Conservation (phyloP, 352 stramenopile species). For the Phytophthora vignae region DNA sequence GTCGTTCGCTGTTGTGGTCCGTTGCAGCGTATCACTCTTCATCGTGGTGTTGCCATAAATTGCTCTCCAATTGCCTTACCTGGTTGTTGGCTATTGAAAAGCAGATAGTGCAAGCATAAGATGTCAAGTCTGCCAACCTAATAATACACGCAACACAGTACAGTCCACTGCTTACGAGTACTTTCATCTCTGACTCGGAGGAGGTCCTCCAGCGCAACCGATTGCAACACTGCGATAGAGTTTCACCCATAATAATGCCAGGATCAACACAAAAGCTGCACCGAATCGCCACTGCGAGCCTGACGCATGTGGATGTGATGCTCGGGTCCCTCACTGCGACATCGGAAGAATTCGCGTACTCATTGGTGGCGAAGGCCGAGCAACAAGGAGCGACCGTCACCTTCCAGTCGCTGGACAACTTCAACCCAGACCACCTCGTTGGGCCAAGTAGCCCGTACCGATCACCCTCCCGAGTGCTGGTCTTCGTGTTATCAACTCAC, state of each 20-base stretch:
- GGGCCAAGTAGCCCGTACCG: neutral
- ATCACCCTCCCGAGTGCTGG: conserved; percentile 5
- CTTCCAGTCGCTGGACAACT: neutral
- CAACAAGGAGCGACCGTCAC: neutral
- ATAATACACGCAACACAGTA: neutral
- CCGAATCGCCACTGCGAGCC: neutral
- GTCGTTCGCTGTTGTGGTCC: neutral
- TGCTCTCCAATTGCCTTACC: neutral
- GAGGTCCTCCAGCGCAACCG: neutral
- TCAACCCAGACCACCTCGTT: neutral
- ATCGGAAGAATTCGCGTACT: neutral
- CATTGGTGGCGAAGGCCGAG: neutral
- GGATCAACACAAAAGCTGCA: conserved; percentile 6
- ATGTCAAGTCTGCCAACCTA: neutral
- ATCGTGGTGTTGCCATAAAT: neutral
- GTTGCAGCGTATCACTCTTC: neutral
- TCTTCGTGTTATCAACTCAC: conserved; percentile 96
- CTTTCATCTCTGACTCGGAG: neutral
- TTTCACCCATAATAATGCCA: neutral
- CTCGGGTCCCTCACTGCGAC: neutral
- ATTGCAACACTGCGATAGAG: neutral
- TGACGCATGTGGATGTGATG: conserved; percentile 45
- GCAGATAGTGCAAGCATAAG: neutral
- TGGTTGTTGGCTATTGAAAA: neutral
- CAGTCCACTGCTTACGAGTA: neutral